Base-by-base conservation (phyloP, 2,329 filamentous ascomycete species). In the Aquanectria penicillioides region DNA sequence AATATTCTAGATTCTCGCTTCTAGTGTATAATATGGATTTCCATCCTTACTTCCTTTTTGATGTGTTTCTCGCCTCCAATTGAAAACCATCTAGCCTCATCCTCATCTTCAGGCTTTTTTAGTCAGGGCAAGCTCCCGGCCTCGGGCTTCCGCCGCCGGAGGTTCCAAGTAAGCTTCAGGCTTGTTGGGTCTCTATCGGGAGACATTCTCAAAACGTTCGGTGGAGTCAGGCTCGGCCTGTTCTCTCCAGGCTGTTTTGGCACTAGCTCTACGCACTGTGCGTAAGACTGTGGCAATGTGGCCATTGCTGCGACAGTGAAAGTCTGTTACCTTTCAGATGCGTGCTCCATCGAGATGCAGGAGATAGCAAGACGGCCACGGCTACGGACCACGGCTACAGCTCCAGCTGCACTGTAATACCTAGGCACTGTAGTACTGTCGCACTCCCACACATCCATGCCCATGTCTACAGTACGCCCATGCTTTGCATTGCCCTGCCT, bases 201-300 rank as follows among this genome's bases (percentile, higher is more conserved):
- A 26, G 46, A 34, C 23, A 40, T 51, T 17, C 25, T 17, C 12
- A 40, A n/a, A 28, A 25, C 22, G 31, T 33, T 17, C 17, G 12
- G 48, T 34, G 48, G 48, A 41, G 34, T 40, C 36, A 13, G 7
- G n/a, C 26, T 31, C 26, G 31, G 36, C 34, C 36, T 46, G 28
- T 15, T 20, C 29, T 31, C 12, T 33, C 26, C 22, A 12, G 22
- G 34, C 28, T 46, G 23, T 26, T 7, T 28, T n/a, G 22, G 26
- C 41, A 46, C 41, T 46, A 46, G 28, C 28, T 46, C 23, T 28
- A 46, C 26, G 41, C 44, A 56, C 53, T 43, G 53, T 49, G 38
- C 41, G 47, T 9, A 11, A 46, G 25, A 51, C 54, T 50, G 54
- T 57, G 54, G 46, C 46, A 18, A 38, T 33, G 36, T 6, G 37